Evolutionary conservation across 1,284 basidiomycete species (phyloP), one percentile per base, ranked within the genome.

Genomic region (Ceratobasidium sp.): DNA sequence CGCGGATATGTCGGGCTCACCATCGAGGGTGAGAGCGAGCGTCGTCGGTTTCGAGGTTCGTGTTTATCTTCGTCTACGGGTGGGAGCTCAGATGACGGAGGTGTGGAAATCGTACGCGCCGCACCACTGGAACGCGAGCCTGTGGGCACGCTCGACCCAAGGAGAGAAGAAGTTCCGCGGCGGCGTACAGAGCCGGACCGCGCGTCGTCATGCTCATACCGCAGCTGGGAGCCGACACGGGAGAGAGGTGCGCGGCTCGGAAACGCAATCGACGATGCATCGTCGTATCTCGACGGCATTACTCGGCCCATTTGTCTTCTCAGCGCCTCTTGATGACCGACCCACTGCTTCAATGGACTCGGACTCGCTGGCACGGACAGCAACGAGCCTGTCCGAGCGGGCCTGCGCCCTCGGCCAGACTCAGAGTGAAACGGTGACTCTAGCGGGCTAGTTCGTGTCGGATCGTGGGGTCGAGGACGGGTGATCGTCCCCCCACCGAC

Each of bases 401-500:
- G 43, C 23, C 34, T 64, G 12, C 61, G 61, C 12, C 61, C 61
- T 12, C 61, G 61, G 10, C 61, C 61, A n/a, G 61, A 50, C 12
- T 64, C 61, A 23, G 61, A 64, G 5, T 64, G 61, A 21, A 64
- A 64, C 26, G 61, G 61, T 34, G 61, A 64, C 9, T 83, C 83
- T 0, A 81, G 78, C 2, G 85, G 84, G 1, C 83, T 79, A 45
- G 84, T 84, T 5, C 88, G 89, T 76, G 92, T 91, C 0, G 89
- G 87, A 78, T 93, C 92, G 74, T 87, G 88, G 26, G 93, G 84
- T 3, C 92, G 82, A 0, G 92, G 92, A 26, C 91, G 85, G 1
- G 89, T 90, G 73, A 93, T 85, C 0, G 85, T 86, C 0, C 92
- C 91, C 30, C 92, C 92, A 36, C 92, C 91, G 10, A 93, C 88